A percentile compares a stretch with the other conserved stretches of the same genome.
Evolutionary conservation across 1,139 yeast species (phyloP).

Genomic region (Arxiozyma slooffiae): DNA sequence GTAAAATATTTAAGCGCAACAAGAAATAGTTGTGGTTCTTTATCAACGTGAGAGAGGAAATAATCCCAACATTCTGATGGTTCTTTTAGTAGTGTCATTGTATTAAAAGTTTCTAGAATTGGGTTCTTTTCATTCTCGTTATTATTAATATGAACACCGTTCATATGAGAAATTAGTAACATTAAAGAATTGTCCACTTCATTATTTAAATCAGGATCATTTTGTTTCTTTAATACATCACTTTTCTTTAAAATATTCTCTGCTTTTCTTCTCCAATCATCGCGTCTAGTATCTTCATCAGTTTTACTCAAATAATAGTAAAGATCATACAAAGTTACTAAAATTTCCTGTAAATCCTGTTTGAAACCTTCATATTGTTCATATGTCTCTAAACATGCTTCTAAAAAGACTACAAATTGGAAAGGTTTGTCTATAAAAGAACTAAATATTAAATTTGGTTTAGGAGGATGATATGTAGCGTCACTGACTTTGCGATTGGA

Average conservation of each 20-base stretch:
- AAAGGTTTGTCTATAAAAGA: slow-evolving; percentile 76
- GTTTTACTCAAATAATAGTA: slow-evolving; percentile 54
- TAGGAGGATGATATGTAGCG: slow-evolving; percentile 86
- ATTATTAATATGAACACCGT: slow-evolving; percentile 36
- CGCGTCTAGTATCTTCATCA: slow-evolving; percentile 31
- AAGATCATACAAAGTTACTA: slow-evolving; percentile 73
- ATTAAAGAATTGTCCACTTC: slow-evolving; percentile 50
- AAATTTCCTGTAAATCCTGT: slow-evolving; percentile 60
- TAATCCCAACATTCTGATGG: slow-evolving; percentile 48
- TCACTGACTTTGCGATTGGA: not conserved
- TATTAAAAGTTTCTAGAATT: slow-evolving; percentile 54
- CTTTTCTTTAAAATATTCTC: slow-evolving; percentile 39
- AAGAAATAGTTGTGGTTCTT: slow-evolving; percentile 56
- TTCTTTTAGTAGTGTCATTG: slow-evolving; percentile 51
- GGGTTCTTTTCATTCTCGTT: slow-evolving; percentile 30
- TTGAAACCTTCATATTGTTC: slow-evolving; percentile 63
- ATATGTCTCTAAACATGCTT: slow-evolving; percentile 78
- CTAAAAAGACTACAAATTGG: slow-evolving; percentile 87
- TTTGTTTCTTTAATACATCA: slow-evolving; percentile 17
- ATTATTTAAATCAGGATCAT: not conserved
- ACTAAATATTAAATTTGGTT: slow-evolving; percentile 78
- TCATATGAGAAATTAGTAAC: slow-evolving; percentile 57
- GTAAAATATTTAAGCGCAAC: slow-evolving; percentile 58
- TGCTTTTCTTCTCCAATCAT: slow-evolving; percentile 61
- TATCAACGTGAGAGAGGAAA: slow-evolving; percentile 45